Evolutionary conservation across 139 green algal genomes (phyloP).

Genomic region (Volvox reticuliferus): DNA sequence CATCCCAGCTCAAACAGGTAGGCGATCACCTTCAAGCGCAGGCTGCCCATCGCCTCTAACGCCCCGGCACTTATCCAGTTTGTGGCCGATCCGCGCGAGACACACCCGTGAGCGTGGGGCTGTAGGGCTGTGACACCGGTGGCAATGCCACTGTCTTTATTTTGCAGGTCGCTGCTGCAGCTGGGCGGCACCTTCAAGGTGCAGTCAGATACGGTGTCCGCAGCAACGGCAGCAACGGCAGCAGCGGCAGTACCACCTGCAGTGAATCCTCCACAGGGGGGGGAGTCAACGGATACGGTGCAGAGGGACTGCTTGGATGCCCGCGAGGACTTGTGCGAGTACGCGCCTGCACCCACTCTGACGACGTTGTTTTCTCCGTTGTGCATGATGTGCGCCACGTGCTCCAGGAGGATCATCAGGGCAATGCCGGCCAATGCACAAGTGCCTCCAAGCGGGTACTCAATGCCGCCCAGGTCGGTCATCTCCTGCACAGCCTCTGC

Average conservation of each 20-base stretch:
- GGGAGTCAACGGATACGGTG: neutral
- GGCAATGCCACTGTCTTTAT: neutral
- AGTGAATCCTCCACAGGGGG: neutral
- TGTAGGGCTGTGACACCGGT: neutral
- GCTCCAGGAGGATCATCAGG: conserved; percentile 45
- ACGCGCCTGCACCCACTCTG: too few relatives aligned
- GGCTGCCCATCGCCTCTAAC: conserved; percentile 10
- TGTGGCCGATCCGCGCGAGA: neutral
- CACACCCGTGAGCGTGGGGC: conserved; percentile 31
- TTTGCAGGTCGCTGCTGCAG: neutral
- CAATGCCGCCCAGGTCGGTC: neutral
- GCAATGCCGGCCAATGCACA: conserved; percentile 15
- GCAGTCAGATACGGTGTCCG: too few relatives aligned
- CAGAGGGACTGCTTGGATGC: neutral
- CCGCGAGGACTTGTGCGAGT: neutral
- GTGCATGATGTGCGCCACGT: conserved; percentile 20
- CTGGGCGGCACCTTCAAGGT: neutral
- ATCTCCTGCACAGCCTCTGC: conserved; percentile 37
- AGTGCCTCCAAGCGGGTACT: conserved; percentile 26
- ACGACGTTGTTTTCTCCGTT: neutral
- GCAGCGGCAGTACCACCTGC: neutral
- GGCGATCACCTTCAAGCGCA: conserved; percentile 7
- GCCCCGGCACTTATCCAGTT: conserved; percentile 1
- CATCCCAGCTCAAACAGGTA: conserved; percentile 40
- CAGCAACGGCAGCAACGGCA: too few relatives aligned